These are phyloP conservation scores for Mallotus japonicus DNA, from an alignment of 441 rosid species.

Conservation along the genomic window DNA sequence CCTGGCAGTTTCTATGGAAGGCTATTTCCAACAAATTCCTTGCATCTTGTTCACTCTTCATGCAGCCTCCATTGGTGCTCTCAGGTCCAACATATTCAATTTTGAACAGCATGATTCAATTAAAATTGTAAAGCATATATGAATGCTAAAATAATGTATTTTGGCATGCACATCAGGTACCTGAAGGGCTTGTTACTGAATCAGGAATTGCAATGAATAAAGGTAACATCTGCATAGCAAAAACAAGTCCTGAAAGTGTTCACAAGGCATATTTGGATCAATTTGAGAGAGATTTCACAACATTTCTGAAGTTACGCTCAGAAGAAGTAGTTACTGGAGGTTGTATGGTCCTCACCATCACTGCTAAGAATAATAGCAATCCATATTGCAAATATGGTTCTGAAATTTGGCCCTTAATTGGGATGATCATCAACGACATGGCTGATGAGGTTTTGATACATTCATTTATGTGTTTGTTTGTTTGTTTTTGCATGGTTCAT, in stretches of 20 bases:
- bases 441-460: constrained; percentile 1
- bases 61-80: constrained; percentile 31
- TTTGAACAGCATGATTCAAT: not conserved
- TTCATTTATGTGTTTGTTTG: not conserved
- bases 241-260: constrained; percentile 22
- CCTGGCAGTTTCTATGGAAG: constrained; percentile 26
- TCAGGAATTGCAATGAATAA: constrained; percentile 19
- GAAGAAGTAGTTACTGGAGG: constrained; percentile 24
- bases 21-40: constrained; percentile 24
- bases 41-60: constrained; percentile 29
- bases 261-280: constrained; percentile 17
- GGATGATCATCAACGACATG: not conserved
- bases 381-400: constrained; percentile 1
- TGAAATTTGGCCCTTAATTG: not conserved
- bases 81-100: not conserved
- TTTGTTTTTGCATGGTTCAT: too few species aligned
- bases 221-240: constrained; percentile 1
- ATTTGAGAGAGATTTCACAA: constrained; percentile 21
- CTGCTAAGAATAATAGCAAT: not conserved
- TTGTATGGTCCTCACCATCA: constrained; percentile 11
- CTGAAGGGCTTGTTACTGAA: constrained; percentile 12
- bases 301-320: constrained; percentile 13
- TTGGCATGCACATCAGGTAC: not conserved
- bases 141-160: not conserved
- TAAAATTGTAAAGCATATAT: too few species aligned